Base-by-base conservation (phyloP, 371 early-diverging fungal genomes). In the Mucor mucedo region DNA sequence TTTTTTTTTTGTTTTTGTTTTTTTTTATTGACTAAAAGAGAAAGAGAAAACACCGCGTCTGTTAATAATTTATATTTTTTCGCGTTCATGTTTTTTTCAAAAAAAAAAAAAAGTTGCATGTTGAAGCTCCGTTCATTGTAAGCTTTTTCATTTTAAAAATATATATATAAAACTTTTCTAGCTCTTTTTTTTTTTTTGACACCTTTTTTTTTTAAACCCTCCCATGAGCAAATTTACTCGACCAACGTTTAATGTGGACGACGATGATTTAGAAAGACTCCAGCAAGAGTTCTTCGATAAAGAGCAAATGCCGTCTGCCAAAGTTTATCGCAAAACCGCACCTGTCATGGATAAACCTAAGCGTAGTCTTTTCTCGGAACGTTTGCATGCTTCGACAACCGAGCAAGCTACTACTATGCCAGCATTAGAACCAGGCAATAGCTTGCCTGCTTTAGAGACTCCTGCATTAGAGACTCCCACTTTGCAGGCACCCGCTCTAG, bases 181-280 rank as follows among this genome's bases (percentile, higher is more conserved):
- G 11, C 6, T 6, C 40, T 39, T 11, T 11, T 6, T 39, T 11
- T 11, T 6, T 39, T 39, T 39, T 39, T 8, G 40, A 39, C 16
- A n/a, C 44, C 44, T 39, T 58, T 49, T 58, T 49, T 49, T 49
- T 30, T n/a, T n/a, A n/a, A n/a, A n/a, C n/a, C n/a, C n/a, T 35
- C 35, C 3, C 35, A 35, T 69, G 69, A 69, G 62, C 28, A 35
- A 60, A 41, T 69, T 69, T 28, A 61, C 58, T 52, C 60, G 69
- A 30, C 69, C 69, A 1, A 69, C 60, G 10, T 69, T 69, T 45
- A 61, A 65, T 53, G 69, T 60, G 4, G 65, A 69, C 38, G 87
- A 89, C 55, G 86, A 89, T 9, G 88, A 87, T 58, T 76, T 90
- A 5, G 79, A 87, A 39, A 72, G 74, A 13, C 60, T 88, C 52